Evolutionary conservation across 1,284 basidiomycete genomes (phyloP), one percentile per base, ranked within the genome.

Genomic region (Puccinia triticina): DNA sequence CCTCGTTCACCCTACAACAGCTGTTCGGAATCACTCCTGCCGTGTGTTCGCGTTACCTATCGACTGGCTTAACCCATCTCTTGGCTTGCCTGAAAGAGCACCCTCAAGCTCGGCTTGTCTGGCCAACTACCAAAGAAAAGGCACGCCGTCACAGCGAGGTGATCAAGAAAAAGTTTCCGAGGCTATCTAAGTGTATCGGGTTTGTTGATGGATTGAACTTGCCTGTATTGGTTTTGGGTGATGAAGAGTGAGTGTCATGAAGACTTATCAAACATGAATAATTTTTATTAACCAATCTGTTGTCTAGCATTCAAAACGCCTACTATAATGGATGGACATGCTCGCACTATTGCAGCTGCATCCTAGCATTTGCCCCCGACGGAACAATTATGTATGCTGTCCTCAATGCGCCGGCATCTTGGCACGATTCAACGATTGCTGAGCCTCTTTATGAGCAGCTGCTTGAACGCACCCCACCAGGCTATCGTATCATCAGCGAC

Each of bases 331-430:
- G 67, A 1, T 46, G 37, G 37, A 46, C 21, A 29, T 48, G 43
- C 46, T 43, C 43, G 2, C 67, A 69, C 21, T 48, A 43, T 46
- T 64, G 59, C 59, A 48, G 37, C 26, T 46, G 26, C 34, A 37
- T 46, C 21, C 46, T 69, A 2, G 23, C 46, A 32, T 64, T 64
- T 64, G 8, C 37, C 43, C 40, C 67, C 2, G 43, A 69, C 12
- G 37, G 5, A 8, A 18, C 23, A 4, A 87, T 89, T 23, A 88
- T 89, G 84, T 85, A 83, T 12, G 84, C 83, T 11, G 82, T 84
- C 8, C 59, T 88, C 46, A 90, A 89, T 89, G 0, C 90, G 89
- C 78, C 90, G 89, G 89, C 89, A 90, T 85, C 4, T 4, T 43
- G 40, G 40, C 40, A 43, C 40, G 12, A 43, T 43, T 43, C 40